Evolutionary conservation across 148 eudicot species (phyloP).

Genomic region (Salicornia ramosissima): DNA sequence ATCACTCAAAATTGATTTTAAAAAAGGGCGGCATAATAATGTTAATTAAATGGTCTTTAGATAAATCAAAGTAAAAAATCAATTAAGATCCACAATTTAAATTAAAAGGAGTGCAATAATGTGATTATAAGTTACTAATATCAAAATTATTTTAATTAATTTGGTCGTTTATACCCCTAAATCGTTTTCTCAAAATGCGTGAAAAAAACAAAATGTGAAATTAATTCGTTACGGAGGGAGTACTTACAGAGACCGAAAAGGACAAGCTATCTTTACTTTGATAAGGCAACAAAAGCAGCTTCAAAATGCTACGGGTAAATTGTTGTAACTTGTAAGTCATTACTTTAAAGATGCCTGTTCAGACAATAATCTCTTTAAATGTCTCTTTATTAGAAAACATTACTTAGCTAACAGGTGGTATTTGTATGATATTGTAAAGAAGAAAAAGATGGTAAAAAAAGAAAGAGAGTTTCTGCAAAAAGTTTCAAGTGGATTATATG

Average conservation of each 20-base stretch:
- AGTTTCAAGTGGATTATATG: conserved; percentile 4
- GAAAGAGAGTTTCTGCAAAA: conserved; percentile 9
- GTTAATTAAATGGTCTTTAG: too few species aligned
- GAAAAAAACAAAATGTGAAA: too few species aligned
- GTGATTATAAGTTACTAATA: too few species aligned
- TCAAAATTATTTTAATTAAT: too few species aligned
- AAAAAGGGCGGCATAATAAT: too few species aligned
- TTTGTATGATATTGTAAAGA: conserved; percentile 14
- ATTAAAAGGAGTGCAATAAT: too few species aligned
- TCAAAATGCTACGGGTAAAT: conserved; percentile 18
- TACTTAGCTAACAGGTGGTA: conserved; percentile 20
- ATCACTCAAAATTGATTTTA: too few species aligned
- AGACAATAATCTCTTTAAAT: conserved; percentile 21
- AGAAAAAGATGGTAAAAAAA: not conserved
- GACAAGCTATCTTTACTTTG: conserved; percentile 24
- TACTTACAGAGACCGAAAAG: conserved; percentile 27
- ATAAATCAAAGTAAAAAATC: too few species aligned
- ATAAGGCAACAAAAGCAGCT: conserved; percentile 27
- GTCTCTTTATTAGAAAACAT: conserved; percentile 1
- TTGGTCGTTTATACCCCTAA: too few species aligned
- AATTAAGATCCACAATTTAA: too few species aligned
- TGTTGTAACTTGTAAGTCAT: conserved; percentile 2
- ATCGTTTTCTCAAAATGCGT: too few species aligned
- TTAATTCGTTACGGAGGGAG: too few species aligned
- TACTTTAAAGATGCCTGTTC: conserved; percentile 32